Evolutionary conservation across 2,329 filamentous ascomycete genomes (phyloP), one percentile per base, ranked within the genome.

Genomic region (Endoconidiophora polonica): DNA sequence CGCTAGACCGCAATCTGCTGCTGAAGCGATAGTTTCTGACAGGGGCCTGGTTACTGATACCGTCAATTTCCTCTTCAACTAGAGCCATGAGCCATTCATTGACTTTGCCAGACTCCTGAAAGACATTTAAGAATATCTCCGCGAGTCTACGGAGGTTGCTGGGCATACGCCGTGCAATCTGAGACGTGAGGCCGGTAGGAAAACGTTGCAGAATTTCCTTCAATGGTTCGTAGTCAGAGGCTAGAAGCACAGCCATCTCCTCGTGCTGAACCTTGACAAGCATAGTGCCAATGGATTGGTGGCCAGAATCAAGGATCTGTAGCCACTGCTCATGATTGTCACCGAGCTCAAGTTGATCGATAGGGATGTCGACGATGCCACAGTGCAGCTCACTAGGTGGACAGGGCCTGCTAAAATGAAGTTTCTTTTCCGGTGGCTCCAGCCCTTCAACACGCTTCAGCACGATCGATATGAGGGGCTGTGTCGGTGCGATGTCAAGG

Each of bases 61-160:
- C 90, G 59, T 96, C 91, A 52, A 98, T 96, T 63, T 98, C 91
- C 60, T 96, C 90, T 63, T 98, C 91, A 0, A 95, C 85, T 39
- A 98, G 69, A 2, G 86, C 81, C 71, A 86, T 91, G 20, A 98
- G 73, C 91, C 91, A 98, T 53, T 95, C 86, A 41, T 75, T 74
- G 2, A 85, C 83, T 37, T 77, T 77, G 0, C 86, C 86, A 2
- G 87, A 90, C 2, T 94, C 88, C 60, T 98, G 91, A 59, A 90
- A 98, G 48, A 98, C 94, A 61, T 96, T 93, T 55, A 96, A 68
- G 37, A 96, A 77, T 24, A 83, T 79, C 60, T 95, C 88, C 2
- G 87, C 84, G 6, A 96, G 64, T n/a, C 77, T 74, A 48, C 83
- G 82, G 33, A 95, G 69, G 59, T 86, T 83, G 2, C 79, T 76